A percentile compares a stretch with the other conserved stretches of the same genome.
Evolutionary conservation across 306 rosid genomes (phyloP).

Genomic region (Trifolium pratense): DNA sequence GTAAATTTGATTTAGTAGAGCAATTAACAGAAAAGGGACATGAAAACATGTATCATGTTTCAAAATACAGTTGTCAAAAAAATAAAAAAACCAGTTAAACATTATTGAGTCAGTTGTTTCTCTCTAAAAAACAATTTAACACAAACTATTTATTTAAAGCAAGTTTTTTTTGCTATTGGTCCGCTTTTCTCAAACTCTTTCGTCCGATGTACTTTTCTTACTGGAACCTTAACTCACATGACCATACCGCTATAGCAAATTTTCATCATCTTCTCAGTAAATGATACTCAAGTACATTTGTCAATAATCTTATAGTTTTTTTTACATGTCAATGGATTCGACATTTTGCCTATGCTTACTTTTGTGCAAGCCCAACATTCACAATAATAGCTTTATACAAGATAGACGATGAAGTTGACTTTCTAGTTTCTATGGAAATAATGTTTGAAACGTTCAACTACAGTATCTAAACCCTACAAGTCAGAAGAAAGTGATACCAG

Average conservation of each 20-base stretch:
- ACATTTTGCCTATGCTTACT: background rate
- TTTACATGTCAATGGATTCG: background rate
- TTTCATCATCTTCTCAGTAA: background rate
- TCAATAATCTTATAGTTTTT: background rate
- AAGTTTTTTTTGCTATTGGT: background rate
- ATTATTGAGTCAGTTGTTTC: slow-evolving; percentile 2
- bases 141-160: slow-evolving; percentile 4
- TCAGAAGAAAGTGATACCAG: background rate
- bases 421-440: background rate
- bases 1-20: background rate
- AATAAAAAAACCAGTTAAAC: background rate
- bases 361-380: background rate
- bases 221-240: background rate
- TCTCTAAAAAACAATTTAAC: slow-evolving; percentile 8
- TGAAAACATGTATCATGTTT: too few species aligned
- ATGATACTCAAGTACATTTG: background rate
- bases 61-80: background rate
- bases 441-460: background rate
- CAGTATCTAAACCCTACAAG: background rate
- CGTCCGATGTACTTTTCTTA: background rate
- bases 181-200: background rate
- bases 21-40: background rate
- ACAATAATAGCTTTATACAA: background rate
- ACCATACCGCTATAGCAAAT: background rate
- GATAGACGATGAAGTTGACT: background rate